Base-by-base conservation (phyloP, 2,329 filamentous ascomycete species). In the Chaetomiaceae sp. region DNA sequence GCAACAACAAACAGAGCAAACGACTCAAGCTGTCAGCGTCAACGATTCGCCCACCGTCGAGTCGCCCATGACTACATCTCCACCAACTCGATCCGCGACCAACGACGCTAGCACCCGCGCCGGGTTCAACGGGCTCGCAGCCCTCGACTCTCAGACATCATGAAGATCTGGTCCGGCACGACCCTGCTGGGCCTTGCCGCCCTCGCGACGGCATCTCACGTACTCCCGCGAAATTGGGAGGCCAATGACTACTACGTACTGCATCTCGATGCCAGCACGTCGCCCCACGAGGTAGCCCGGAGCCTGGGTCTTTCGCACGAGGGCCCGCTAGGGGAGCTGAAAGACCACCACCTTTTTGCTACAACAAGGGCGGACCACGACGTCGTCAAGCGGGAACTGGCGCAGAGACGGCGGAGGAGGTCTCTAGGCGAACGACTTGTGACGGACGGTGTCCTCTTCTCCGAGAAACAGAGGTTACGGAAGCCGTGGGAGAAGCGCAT, bases 171-270 rank as follows among this genome's bases (percentile, higher is more conserved):
- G 50, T 52, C 63, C 44, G 56, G 69, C 54, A 58, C 72, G 54
- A 72, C 78, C 54, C 60, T 81, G 46, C 63, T 86, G 51, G 72
- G 76, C 66, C 70, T 81, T 44, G 66, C 75, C 48, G 72, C 77
- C 68, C 68, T 82, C 42, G 70, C 76, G 54, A 69, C 73, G 51
- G 73, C 76, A 25, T 66, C 74, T 40, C 58, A 61, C 47, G 67
- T 81, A 39, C 72, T 75, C 44, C 72, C 76, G 56, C 85, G 87
- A 60, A 79, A 93, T 64, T 88, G 95, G 74, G 79, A 86, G 44
- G 76, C 79, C 34, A 82, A 90, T 69, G 92, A 99, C 69, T 97
- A 95, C 72, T 96, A 97, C 67, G 90, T 95, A 57, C 76, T 99
- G 41, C 87, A 96, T 59, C 79, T 99, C 63, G 81, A 86, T 53